Percentiles rank a stretch among this genome's conserved stretches.
Evolutionary conservation across 208 protist genomes (phyloP).

Genomic region (Wallacemonas sp.): DNA sequence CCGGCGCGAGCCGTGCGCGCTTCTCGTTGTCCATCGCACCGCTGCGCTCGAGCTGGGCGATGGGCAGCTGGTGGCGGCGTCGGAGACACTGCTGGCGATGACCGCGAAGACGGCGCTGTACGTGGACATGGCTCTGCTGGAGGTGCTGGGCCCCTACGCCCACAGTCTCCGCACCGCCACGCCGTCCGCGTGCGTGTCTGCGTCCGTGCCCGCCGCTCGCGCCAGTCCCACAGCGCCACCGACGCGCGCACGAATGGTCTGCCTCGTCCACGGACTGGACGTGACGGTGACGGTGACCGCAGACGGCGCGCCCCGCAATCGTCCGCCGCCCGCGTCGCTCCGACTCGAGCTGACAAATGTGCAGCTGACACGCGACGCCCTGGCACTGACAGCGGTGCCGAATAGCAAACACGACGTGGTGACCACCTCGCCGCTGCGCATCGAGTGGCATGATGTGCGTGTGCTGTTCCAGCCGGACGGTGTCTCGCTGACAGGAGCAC

Average conservation of each 20-base stretch:
- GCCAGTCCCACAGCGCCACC: too few relatives aligned
- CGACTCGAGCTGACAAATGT: background rate
- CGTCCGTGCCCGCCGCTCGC: too few relatives aligned
- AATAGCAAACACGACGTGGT: background rate
- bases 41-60: background rate
- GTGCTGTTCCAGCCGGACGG: slow-evolving; percentile 5
- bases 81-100: background rate
- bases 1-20: slow-evolving; percentile 1
- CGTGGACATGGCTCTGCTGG: background rate
- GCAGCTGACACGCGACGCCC: background rate
- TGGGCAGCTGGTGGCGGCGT: background rate
- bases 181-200: background rate
- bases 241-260: background rate
- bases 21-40: slow-evolving; percentile 2
- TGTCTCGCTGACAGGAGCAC: background rate
- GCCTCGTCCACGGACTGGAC: background rate
- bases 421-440: background rate
- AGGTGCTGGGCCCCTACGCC: background rate
- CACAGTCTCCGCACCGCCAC: background rate
- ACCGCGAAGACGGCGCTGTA: background rate
- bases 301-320: background rate
- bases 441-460: background rate
- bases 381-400: too few relatives aligned
- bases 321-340: background rate
- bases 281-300: background rate